phyloP scores from a whole-genome alignment of 768 basidiomycete genomes.

The Amyloporia xantha region DNA sequence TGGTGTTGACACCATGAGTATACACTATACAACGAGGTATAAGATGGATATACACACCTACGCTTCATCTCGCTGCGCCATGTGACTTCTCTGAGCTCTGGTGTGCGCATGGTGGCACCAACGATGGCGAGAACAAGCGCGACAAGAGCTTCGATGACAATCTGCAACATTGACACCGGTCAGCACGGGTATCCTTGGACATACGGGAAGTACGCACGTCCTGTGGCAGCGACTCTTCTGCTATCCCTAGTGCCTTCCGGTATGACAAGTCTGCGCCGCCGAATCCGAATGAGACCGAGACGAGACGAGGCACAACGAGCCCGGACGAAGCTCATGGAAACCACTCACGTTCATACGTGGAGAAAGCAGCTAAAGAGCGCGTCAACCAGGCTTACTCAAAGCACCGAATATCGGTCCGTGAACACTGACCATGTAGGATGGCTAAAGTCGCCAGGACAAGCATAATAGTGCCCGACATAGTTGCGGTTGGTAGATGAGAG shows the following conservation, averaged over 20 bases:
- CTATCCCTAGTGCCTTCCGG: slow-evolving; percentile 67
- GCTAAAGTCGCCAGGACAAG: slow-evolving; percentile 15
- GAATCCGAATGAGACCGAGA: not conserved
- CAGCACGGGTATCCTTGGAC: not conserved
- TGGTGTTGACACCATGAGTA: not conserved
- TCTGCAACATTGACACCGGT: slow-evolving; percentile 35
- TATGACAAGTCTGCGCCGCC: slow-evolving; percentile 76
- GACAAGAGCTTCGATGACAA: slow-evolving; percentile 57
- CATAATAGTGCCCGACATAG: slow-evolving; percentile 15
- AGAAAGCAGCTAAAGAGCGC: slow-evolving; percentile 57
- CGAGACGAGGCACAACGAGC: not conserved
- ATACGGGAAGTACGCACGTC: slow-evolving; percentile 43
- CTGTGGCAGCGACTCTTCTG: slow-evolving; percentile 57
- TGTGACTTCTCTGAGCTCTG: slow-evolving; percentile 70
- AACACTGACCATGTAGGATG: slow-evolving; percentile 17
- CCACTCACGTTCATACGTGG: slow-evolving; percentile 78
- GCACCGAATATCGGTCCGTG: not conserved
- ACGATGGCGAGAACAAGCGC: slow-evolving; percentile 62
- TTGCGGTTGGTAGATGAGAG: too few species aligned
- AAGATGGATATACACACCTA: slow-evolving; percentile 43
- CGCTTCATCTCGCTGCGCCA: slow-evolving; percentile 89
- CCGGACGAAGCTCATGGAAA: too few species aligned
- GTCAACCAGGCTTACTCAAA: slow-evolving; percentile 1
- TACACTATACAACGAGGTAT: not conserved
- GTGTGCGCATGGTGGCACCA: slow-evolving; percentile 65